Evolutionary conservation across 192 early-diverging fungal genomes (phyloP), one percentile per base, ranked within the genome.

Genomic region (Gaertneriomyces sp.): DNA sequence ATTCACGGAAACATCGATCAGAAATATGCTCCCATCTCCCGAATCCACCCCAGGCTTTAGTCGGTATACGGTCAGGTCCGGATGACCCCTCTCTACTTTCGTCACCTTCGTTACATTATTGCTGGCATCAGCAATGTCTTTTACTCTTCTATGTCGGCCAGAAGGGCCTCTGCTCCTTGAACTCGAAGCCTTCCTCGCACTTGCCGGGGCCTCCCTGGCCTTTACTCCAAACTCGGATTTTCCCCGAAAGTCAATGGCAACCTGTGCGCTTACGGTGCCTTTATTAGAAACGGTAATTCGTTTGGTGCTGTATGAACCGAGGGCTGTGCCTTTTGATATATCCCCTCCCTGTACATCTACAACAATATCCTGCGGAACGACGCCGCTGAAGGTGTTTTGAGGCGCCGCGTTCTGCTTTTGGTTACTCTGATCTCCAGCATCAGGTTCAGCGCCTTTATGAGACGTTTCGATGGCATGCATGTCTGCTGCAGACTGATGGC

Each of bases 181-280:
- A 10, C 61, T 39, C 17, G 56, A 58, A 16, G 25, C 7, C 17
- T 58, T 65, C 2, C 61, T 39, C 9, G 64, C 14, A 3, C 42
- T 38, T 10, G 54, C 64, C 7, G 47, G 42, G 44, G 46, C 16
- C 40, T 72, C 64, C 7, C 47, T 19, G 11, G 58, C 9, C 43
- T 46, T 40, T 2, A 77, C 25, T 3, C 47, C 59, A 42, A 82
- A 78, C 40, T 82, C 78, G 10, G 72, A 65, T 62, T 68, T 49
- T 4, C 64, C 42, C 9, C 71, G 52, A 53, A 82, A 58, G 63
- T 82, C 78, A 42, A 82, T 58, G 9, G 79, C 68, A 6, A 68
- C 60, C 7, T 76, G 20, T 7, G 73, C 70, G 50, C 20, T 38
- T 9, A 80, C 71, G 4, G 51, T 61, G 4, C 70, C 74, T 9